Evolutionary conservation across 495 filamentous ascomycete species (phyloP), one percentile per base, ranked within the genome.

Genomic region (Xylaria grammica): DNA sequence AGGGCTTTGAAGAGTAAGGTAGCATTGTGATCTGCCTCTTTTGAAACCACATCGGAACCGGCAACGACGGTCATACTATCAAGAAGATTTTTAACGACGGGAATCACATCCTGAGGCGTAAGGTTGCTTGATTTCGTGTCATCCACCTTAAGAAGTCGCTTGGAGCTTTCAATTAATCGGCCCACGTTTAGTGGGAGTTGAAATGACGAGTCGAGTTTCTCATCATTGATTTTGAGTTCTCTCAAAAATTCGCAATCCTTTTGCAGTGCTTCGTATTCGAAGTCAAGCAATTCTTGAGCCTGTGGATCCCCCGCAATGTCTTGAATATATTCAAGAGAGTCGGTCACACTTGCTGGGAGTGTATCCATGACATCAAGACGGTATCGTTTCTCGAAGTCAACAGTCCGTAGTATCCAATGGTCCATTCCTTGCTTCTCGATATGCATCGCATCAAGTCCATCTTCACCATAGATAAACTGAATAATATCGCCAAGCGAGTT

Each of bases 401-500:
- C 76, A 67, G 90, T 81, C 24, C 90, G 91, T 70, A 90, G 86
- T 60, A 84, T 87, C 71, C 97, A 90, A 74, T 90, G 88, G 70
- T 97, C 93, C 58, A 99, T 87, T 13, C 85, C 82, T 73, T 99
- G 96, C 63, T 93, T 89, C 77, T 99, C 95, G 59, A 99, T 98
- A 67, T 87, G 83, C 50, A 88, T 87, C 71, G 89, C 95, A 71
- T 99, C 95, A 5, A 97, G 84, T 67, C 95, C 95, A 75, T 99
- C 95, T 75, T 99, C 96, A 67, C 95, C 95, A 65, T 99, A 99
- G 56, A 97, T 82, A 79, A 98, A 98, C 76, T 99, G 94, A 55
- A 99, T 91, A 67, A 99, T 91, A 74, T 98, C 95, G 36, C 94
- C 94, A 36, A 97, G 84, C 29, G 96, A 98, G 76, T 99, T 98